Evolutionary conservation across 257 asterid species (phyloP), one percentile per base, ranked within the genome.

Genomic region (Plectranthus barbatus): DNA sequence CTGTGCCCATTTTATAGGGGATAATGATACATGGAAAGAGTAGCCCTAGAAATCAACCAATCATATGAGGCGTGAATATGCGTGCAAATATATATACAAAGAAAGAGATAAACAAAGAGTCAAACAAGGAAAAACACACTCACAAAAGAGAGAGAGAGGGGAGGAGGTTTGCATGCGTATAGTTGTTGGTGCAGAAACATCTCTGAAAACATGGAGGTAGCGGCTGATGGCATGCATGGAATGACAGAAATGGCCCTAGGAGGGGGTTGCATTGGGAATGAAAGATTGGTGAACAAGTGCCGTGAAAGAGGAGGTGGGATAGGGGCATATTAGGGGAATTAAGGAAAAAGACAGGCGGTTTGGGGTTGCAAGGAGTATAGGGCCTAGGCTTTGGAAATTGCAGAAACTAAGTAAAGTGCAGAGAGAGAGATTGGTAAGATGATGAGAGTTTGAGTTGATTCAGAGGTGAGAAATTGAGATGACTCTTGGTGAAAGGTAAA

Each of bases 191-290:
- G 31, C 31, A 26, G 31, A 26, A 26, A 26, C 31, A 26, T 72
- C 83, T 74, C 93, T 83, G 93, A 88, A 26, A 26, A 26, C 31
- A 26, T 26, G 31, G 31, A 26, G 31, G 31, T 1, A 26, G 31
- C 31, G 31, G 31, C 31, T 26, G 31, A 26, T 50, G 41, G 31
- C 31, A 26, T 26, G 31, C 31, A 26, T 26, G 31, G 31, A 26
- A 26, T 26, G 31, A 26, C 31, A 1, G 31, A 26, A 26, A 26
- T 26, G 31, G 3, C 31, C 31, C 31, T 26, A 26, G 31, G 31
- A 26, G 3, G 31, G 5, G 31, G 47, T 6, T 72, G 77, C 78
- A 72, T 86, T 79, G 95, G 97, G 94, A 89, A 84, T 72, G 88
- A 76, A 74, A 80, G 81, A 70, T n/a, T 10, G 20, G 52, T 6